phyloP scores from a whole-genome alignment of 805 yeast species.

The Hanseniaspora hatyaiensis region DNA sequence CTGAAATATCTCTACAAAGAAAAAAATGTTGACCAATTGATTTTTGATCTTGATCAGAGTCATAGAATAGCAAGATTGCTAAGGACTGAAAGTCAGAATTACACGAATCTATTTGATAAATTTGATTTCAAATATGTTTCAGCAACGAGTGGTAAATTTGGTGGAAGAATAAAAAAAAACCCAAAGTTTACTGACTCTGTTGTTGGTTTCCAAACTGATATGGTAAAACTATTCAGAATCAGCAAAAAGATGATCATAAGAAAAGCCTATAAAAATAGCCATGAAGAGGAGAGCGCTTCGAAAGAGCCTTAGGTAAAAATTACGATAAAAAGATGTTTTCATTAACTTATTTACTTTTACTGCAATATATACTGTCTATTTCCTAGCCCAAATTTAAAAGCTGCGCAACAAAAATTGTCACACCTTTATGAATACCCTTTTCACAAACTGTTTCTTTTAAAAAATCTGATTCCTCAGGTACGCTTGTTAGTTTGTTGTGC shows the following conservation, averaged over 20 bases:
- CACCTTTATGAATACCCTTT: constrained; percentile 7
- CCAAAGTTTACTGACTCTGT: constrained; percentile 27
- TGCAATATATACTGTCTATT: too few species aligned
- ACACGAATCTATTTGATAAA: constrained; percentile 28
- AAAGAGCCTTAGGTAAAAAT: too few species aligned
- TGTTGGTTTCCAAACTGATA: constrained; percentile 29
- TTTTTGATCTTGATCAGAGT: constrained; percentile 21
- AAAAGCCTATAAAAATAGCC: not conserved
- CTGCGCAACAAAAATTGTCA: not conserved
- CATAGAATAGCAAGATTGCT: constrained; percentile 21
- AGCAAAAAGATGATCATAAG: constrained; percentile 8
- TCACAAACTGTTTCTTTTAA: not conserved
- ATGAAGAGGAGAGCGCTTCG: too few species aligned
- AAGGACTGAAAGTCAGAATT: constrained; percentile 25
- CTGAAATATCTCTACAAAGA: constrained; percentile 12
- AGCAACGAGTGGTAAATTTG: constrained; percentile 27
- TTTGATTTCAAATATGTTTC: constrained; percentile 26
- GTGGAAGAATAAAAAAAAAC: constrained; percentile 30
- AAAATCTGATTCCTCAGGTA: not conserved
- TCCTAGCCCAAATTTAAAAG: not conserved
- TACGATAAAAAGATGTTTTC: too few species aligned
- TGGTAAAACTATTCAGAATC: constrained; percentile 13
- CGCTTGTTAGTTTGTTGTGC: not conserved
- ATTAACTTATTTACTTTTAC: too few species aligned
- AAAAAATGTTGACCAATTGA: constrained; percentile 19